These are phyloP conservation scores for Penicillium bovifimosum DNA, from an alignment of 495 filamentous ascomycete species.

Conservation along the genomic window DNA sequence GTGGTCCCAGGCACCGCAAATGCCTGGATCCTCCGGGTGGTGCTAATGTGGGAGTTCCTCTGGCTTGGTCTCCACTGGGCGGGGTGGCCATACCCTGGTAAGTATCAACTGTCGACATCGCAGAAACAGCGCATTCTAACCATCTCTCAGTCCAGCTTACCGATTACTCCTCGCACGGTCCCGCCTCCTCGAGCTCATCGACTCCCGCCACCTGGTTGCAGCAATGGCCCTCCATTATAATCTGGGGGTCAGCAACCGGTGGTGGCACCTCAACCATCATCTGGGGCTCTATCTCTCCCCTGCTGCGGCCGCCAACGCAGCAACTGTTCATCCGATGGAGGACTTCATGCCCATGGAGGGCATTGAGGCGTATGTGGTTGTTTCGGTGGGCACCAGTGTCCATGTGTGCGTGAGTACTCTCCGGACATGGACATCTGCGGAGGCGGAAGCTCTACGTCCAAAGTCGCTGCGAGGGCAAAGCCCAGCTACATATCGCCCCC, in stretches of 20 bases:
- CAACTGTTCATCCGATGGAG: background rate
- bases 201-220: background rate
- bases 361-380: background rate
- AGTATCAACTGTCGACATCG: background rate
- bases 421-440: background rate
- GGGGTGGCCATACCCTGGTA: background rate
- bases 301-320: background rate
- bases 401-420: background rate
- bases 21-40: constrained; percentile 1
- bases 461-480: too few species aligned
- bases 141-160: background rate
- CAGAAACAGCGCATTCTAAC: background rate
- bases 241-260: background rate
- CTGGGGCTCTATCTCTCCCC: background rate
- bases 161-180: background rate
- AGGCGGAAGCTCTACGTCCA: too few species aligned
- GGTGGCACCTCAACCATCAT: background rate
- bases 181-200: background rate
- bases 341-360: background rate
- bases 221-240: background rate
- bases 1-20: background rate
- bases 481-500: too few species aligned
- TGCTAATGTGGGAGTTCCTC: background rate
- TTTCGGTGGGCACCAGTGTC: background rate
- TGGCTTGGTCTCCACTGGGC: constrained; percentile 10